Evolutionary conservation across 2,329 filamentous ascomycete species (phyloP).

Genomic region (Pseudopithomyces chartarum): DNA sequence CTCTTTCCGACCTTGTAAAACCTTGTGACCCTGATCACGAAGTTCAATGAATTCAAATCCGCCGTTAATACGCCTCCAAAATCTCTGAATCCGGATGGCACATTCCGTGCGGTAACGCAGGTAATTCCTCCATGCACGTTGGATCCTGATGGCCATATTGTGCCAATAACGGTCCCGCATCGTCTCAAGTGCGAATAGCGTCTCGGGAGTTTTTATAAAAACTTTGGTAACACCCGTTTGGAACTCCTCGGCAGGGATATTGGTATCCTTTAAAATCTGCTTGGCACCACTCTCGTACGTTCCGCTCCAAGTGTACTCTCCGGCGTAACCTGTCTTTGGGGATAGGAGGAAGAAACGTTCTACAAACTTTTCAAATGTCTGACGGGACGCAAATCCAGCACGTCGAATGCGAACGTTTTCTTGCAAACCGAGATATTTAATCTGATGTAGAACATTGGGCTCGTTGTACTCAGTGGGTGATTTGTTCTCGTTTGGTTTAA

Average conservation of each 20-base stretch:
- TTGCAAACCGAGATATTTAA: constrained; percentile 98
- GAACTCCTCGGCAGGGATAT: constrained; percentile 92
- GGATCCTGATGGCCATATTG: constrained; percentile 98
- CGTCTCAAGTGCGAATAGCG: constrained; percentile 91
- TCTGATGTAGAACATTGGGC: constrained; percentile 92
- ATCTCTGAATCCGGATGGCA: constrained; percentile 89
- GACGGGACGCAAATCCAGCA: constrained; percentile 94
- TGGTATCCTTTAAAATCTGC: constrained; percentile 95
- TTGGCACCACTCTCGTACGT: constrained; percentile 84
- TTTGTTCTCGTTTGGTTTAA: constrained; percentile 99
- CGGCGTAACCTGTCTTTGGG: constrained; percentile 91
- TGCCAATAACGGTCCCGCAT: constrained; percentile 99
- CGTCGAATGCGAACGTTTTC: constrained; percentile 98
- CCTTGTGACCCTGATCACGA: constrained; percentile 81
- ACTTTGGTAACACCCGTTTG: constrained; percentile 97
- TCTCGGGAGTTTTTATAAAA: constrained; percentile 98
- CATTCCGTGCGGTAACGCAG: constrained; percentile 90
- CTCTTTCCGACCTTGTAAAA: constrained; percentile 87
- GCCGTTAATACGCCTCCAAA: constrained; percentile 92
- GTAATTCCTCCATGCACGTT: constrained; percentile 96
- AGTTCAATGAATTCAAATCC: constrained; percentile 88
- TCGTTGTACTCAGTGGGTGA: constrained; percentile 90
- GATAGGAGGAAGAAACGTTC: constrained; percentile 96
- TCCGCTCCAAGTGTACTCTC: constrained; percentile 95
- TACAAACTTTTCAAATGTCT: constrained; percentile 97